Evolutionary conservation across 306 rosid genomes (phyloP).

Genomic region (Rosa lucieae): DNA sequence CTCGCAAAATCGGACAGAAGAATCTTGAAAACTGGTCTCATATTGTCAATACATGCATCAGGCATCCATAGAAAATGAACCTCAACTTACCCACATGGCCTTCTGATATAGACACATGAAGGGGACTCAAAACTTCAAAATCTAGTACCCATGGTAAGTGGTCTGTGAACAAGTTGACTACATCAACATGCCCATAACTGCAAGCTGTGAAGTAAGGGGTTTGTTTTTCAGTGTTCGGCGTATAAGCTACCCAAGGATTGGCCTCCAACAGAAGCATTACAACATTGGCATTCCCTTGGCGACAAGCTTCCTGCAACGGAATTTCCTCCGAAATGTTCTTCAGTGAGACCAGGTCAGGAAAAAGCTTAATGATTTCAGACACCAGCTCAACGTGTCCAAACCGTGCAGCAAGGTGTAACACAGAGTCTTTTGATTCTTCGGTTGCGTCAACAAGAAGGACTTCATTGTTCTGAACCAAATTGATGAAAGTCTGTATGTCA

Average conservation of each 20-base stretch:
- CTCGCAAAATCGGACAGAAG: no score
- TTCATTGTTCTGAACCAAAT: no score
- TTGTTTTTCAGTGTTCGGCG: slow-evolving; percentile 29
- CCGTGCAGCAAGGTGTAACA: slow-evolving; percentile 59
- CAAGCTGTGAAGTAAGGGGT: slow-evolving; percentile 45
- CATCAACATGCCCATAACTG: slow-evolving; percentile 42
- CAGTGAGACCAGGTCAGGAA: neutral
- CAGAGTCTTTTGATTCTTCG: no score
- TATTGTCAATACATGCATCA: no score
- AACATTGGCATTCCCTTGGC: slow-evolving; percentile 29
- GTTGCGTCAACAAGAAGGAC: no score
- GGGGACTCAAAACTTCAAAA: slow-evolving; percentile 32
- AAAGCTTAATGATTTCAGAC: neutral
- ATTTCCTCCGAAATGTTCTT: slow-evolving; percentile 26
- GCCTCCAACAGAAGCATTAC: slow-evolving; percentile 38
- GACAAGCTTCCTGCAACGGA: slow-evolving; percentile 55
- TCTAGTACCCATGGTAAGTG: slow-evolving; percentile 11
- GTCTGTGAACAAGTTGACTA: slow-evolving; percentile 36
- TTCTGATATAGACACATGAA: slow-evolving; percentile 50
- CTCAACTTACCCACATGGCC: slow-evolving; percentile 51
- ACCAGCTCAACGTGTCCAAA: neutral
- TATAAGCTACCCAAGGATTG: slow-evolving; percentile 27
- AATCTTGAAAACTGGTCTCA: no score
- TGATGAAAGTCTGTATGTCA: no score
- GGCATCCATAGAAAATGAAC: neutral